Evolutionary conservation across 768 basidiomycete species (phyloP), one percentile per base, ranked within the genome.

Genomic region (Termitomyces sp.): DNA sequence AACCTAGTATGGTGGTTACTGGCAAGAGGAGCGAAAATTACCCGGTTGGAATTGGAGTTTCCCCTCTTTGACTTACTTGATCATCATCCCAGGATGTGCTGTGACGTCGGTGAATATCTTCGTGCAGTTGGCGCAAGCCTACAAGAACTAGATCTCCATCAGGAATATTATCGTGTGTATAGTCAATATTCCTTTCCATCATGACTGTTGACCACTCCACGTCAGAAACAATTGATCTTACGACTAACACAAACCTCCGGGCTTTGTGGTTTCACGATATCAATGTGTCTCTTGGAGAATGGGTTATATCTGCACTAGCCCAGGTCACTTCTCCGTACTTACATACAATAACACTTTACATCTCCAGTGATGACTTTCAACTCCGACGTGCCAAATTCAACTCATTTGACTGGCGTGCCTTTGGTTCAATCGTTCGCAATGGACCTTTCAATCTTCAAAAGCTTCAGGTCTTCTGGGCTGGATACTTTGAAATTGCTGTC

Each of bases 251-350:
- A 42, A 56, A 62, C n/a, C 45, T 62, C 6, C 58, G 54, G 43
- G 49, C 43, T 44, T 13, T 62, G 30, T 62, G 61, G 61, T 62
- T 62, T 24, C 58, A 62, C 8, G 46, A 56, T 43, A 40, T 56
- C 12, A 33, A 46, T 3, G 22, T 49, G 28, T 58, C 50, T 20
- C 24, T 28, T 32, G 54, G 54, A n/a, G 24, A 45, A 7, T 59
- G 58, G 57, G 47, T 59, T 16, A 30, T 36, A n/a, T 43, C 26
- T 43, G 32, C 26, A 14, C 57, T 58, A 3, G 43, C 36, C n/a
- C 50, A 46, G 26, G 33, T 61, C 26, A 56, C 54, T 9, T 58
- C 61, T 24, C 32, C 55, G 26, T 50, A 56, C 40, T 30, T 60
- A 4, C 50, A 57, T 49, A 61, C 54, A 13, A 58, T 61, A 33